A percentile compares a stretch with the other conserved stretches of the same genome.
Conservation (phyloP, 352 stramenopile genomes). For the Phytophthora uliginosa region DNA sequence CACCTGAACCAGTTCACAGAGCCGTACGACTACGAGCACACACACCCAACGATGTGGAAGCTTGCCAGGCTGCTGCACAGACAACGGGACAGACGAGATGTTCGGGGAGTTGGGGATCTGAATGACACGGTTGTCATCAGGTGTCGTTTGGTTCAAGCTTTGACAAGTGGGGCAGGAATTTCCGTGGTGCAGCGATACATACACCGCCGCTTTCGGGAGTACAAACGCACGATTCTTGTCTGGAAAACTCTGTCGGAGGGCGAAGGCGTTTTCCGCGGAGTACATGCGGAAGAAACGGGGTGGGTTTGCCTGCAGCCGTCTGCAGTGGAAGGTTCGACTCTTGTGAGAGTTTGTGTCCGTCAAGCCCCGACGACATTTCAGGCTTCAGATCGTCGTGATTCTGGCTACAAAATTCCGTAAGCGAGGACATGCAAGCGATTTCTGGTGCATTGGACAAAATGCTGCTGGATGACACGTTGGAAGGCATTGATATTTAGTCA, state of each 20-base stretch:
- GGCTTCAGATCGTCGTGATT: background rate
- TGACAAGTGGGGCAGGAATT: slow-evolving; percentile 17
- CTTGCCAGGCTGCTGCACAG: slow-evolving; percentile 16
- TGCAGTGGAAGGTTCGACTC: slow-evolving; percentile 7
- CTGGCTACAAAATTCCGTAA: slow-evolving; percentile 16
- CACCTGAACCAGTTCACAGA: slow-evolving; percentile 23
- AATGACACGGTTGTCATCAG: slow-evolving; percentile 39
- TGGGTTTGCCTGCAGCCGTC: slow-evolving; percentile 50
- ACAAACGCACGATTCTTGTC: slow-evolving; percentile 49
- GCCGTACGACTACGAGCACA: slow-evolving; percentile 25
- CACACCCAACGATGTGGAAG: slow-evolving; percentile 19
- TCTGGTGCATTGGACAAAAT: slow-evolving; percentile 26
- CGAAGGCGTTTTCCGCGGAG: slow-evolving; percentile 37
- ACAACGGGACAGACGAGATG: slow-evolving; percentile 23
- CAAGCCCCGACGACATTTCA: slow-evolving; percentile 14
- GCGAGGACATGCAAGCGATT: slow-evolving; percentile 28
- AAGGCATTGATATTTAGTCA: slow-evolving; percentile 26
- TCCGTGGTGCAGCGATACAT: slow-evolving; percentile 26
- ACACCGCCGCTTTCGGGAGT: slow-evolving; percentile 41
- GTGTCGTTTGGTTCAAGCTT: slow-evolving; percentile 29
- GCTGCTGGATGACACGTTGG: slow-evolving; percentile 32
- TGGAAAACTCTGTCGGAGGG: slow-evolving; percentile 57
- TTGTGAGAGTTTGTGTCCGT: slow-evolving; percentile 24
- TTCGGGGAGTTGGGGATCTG: slow-evolving; percentile 9
- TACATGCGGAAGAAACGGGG: slow-evolving; percentile 63